Base-by-base conservation (phyloP, 768 basidiomycete species). In the Leccinum olivaceopallidum region DNA sequence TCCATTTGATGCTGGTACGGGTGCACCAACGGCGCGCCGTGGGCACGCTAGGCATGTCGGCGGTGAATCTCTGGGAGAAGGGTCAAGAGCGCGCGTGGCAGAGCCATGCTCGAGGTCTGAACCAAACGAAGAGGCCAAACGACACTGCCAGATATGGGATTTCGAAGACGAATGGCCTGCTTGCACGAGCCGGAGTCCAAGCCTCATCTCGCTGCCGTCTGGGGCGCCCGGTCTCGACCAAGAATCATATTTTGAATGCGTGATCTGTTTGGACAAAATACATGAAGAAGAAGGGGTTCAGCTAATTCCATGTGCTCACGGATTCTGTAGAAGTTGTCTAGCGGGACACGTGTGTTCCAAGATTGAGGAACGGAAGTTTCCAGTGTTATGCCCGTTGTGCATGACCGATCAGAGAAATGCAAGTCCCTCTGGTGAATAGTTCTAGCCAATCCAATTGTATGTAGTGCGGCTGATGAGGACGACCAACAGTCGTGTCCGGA, bases 301-400 rank as follows among this genome's bases (percentile, higher is more conserved):
- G 16, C 74, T 72, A 12, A 67, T 53, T 12, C 72, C 56, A 14
- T 89, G 88, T 62, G 67, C 66, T 18, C 86, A 89, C 65, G 62
- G 67, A 12, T 82, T 85, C 61, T 89, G 88, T 70, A 76, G 80
- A 52, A 68, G 71, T 5, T 88, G 88, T 66, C 67, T 87, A 22
- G 71, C 66, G 34, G 63, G 67, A 10, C 79, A 85, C 48, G 72
- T 82, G 4, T 66, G 65, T 36, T 73, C 80, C 13, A 81, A 80
- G 65, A 74, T 88, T 20, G 73, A 76, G 16, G 83, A 85, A 39
- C 77, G 77, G 57, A 78, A 73, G 22, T 87, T 79, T 54, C 87
- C 87, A 1, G 81, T 89, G 26, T 69, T 80, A 14, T 89, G 88
- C 65, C 88, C 87, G 1, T 59, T 79, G 20, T 89, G 88, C 62